Base-by-base conservation (phyloP, 495 filamentous ascomycete genomes). In the Friedmanniomyces simplex region DNA sequence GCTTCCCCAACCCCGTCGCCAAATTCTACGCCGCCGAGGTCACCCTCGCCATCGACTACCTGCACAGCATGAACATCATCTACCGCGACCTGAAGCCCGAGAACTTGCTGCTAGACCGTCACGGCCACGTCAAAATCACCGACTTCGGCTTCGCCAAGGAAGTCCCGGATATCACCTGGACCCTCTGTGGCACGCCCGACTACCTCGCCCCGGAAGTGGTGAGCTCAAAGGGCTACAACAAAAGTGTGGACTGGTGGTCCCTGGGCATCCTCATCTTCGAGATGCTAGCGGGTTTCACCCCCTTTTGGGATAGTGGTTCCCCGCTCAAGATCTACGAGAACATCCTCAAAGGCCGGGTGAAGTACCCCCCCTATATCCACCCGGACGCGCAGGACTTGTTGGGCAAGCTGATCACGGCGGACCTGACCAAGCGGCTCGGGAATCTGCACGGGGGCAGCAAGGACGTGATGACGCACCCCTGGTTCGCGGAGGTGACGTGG, bases 311-410 rank as follows among this genome's bases (percentile, higher is more conserved):
- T 70, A 86, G 86, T 55, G 93, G 91, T 34, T 95, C 88, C 5
- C 90, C 93, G 1, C 95, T 97, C 79, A 96, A 95, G 74, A 98
- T 98, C 63, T 98, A 98, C 71, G 91, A 97, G 76, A 98, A 98
- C 69, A 97, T 98, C 64, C 77, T 97, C 53, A 87, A 85, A 56
- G 93, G 91, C 47, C 84, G 83, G 64, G 84, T 97, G 68, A 97
- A 95, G 74, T 98, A 95, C 67, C 93, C 93, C 54, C 83, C 88
- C 22, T 97, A 96, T 67, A 87, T 98, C 66, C 86, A 96, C 68
- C 84, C 87, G 7, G 94, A 97, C 69, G 93, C 91, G 1, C 88
- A 95, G 66, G 84, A 96, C 71, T 77, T 98, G 54, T 83, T 98
- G 0, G 83, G 91, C 61, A 84, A 88, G 65, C 77, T 98, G 60